phyloP scores from a whole-genome alignment of 2,329 filamentous ascomycete species.

The Cladosporium sp. region DNA sequence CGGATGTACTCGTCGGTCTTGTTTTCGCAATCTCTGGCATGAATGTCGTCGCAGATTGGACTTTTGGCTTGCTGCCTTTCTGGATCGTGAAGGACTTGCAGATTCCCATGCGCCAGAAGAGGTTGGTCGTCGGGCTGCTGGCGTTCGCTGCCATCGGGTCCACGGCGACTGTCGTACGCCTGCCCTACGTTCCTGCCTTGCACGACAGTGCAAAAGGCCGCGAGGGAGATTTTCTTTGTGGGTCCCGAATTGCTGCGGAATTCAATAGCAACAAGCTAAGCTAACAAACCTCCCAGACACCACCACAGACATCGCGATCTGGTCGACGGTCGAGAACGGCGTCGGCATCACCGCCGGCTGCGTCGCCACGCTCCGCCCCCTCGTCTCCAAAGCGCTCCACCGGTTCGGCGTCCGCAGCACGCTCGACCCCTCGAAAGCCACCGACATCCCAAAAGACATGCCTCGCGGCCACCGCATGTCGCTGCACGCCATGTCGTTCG shows the following conservation, averaged over 20 bases:
- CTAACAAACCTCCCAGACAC: conserved; percentile 23
- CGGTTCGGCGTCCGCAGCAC: conserved; percentile 3
- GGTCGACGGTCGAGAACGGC: conserved; percentile 30
- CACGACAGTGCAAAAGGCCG: conserved; percentile 26
- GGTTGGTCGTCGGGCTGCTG: conserved; percentile 34
- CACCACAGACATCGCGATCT: conserved; percentile 36
- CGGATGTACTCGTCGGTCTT: conserved; percentile 42
- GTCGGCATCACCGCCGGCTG: conserved; percentile 38
- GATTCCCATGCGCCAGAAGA: conserved; percentile 34
- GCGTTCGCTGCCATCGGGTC: conserved; percentile 45
- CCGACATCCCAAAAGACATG: conserved; percentile 5
- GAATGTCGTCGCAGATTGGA: conserved; percentile 38
- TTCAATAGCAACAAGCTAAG: conserved; percentile 2
- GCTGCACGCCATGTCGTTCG: conserved; percentile 4
- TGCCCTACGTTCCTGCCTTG: conserved; percentile 37
- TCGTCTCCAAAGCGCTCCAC: conserved; percentile 27
- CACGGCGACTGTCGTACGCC: conserved; percentile 43
- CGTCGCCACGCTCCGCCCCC: conserved; percentile 44
- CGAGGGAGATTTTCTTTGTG: conserved; percentile 39
- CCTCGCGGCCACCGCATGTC: conserved; percentile 8
- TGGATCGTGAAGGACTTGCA: conserved; percentile 38
- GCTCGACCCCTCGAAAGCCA: neutral
- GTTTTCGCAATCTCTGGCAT: conserved; percentile 28
- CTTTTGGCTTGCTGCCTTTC: conserved; percentile 36
- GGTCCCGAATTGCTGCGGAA: conserved; percentile 9